A percentile compares a stretch with the other conserved stretches of the same genome.
Conservation (phyloP, 768 basidiomycete species). For the Lactarius sanguifluus region DNA sequence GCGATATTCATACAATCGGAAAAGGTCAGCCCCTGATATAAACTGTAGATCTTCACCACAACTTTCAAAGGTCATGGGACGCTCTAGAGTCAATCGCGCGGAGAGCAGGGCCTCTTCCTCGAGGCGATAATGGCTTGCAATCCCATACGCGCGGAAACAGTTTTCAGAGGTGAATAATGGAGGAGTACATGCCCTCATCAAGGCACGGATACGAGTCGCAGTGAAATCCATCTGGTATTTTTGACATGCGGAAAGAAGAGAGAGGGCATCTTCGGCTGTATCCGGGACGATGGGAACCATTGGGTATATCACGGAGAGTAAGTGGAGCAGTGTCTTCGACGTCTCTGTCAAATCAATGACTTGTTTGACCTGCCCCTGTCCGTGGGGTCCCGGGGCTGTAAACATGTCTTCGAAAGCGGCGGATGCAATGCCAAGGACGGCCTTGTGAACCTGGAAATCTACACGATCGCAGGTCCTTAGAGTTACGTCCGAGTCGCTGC, state of each 20-base stretch:
- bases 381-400: constrained; percentile 28
- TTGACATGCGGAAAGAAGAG: constrained; percentile 16
- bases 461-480: constrained; percentile 53
- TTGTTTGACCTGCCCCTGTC: neutral
- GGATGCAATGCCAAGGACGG: constrained; percentile 56
- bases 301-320: constrained; percentile 12
- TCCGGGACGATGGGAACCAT: neutral
- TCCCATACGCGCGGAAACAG: constrained; percentile 16
- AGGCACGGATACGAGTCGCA: constrained; percentile 8
- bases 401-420: constrained; percentile 59
- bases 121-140: constrained; percentile 18
- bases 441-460: constrained; percentile 54
- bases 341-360: constrained; percentile 2
- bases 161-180: constrained; percentile 1
- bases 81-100: constrained; percentile 10
- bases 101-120: constrained; percentile 6
- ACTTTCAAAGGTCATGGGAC: constrained; percentile 3
- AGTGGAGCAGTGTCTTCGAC: constrained; percentile 8
- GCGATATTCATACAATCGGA: neutral
- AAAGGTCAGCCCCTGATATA: constrained; percentile 17
- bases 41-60: constrained; percentile 12
- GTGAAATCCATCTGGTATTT: constrained; percentile 20
- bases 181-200: neutral
- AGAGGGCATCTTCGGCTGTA: constrained; percentile 10
- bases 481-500: constrained; percentile 43